Evolutionary conservation across 2,329 filamentous ascomycete species (phyloP), one percentile per base, ranked within the genome.

Genomic region (Colletotrichum salicis): DNA sequence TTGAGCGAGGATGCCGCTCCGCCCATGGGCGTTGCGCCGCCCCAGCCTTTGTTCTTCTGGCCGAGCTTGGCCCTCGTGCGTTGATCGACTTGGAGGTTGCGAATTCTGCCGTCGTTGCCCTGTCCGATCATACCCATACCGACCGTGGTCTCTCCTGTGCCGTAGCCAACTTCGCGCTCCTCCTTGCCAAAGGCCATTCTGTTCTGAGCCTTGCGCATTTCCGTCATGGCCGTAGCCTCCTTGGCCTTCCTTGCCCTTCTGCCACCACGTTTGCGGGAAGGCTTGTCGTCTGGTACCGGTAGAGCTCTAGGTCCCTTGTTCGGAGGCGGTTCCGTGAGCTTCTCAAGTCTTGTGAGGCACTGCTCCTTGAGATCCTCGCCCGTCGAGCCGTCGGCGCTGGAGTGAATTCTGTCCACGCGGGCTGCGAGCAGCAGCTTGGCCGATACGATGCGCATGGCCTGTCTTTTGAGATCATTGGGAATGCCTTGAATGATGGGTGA

Each of bases 31-130:
- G 92, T 92, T 82, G 90, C 87, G 56, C 88, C 91, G 67, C 95
- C 96, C 96, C 96, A 99, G 31, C 96, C 96, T 77, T 97, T 95
- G 83, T 96, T 97, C 85, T 97, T 98, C 80, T 95, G 95, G 79
- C 93, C 94, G 55, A 99, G 90, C 81, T 97, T 98, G 56, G 96
- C 96, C 69, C 94, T 91, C 4, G 96, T 99, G 71, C 96, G 92
- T 80, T 96, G 93, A 80, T 99, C 96, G 78, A 99, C 93, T 82
- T 98, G 95, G 62, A 94, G 88, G 41, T 91, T 92, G 69, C 96
- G 93, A 74, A 99, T 94, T 13, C 94, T 91, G n/a, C 96, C 96
- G 74, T 95, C 94, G 79, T 95, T 94, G 74, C 91, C 86, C 78
- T 94, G 92, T 1, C 96, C 96, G 74, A 99, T 95, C 96, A 98